Conservation (phyloP, 805 yeast species). For the Candida montana region DNA sequence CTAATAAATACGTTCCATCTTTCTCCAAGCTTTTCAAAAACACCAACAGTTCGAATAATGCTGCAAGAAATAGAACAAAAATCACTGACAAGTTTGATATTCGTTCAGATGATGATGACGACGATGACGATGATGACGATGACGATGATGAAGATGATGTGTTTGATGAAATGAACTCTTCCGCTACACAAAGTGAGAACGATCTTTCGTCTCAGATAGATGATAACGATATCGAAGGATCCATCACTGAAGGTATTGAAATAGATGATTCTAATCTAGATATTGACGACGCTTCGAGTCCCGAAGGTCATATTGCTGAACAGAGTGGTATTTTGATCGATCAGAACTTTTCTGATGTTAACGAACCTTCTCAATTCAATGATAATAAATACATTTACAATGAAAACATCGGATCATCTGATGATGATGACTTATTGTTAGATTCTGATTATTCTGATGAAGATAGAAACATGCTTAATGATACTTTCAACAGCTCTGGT, state of each 20-base stretch:
- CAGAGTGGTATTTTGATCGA: conserved; percentile 21
- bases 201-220: not conserved
- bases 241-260: conserved; percentile 5
- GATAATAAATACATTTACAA: conserved; percentile 14
- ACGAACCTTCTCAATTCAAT: conserved; percentile 14
- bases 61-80: not conserved
- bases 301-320: not conserved
- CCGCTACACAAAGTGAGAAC: not conserved
- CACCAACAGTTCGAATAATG: conserved; percentile 14
- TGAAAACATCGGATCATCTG: conserved; percentile 24
- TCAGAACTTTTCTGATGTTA: conserved; percentile 23
- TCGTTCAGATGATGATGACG: not conserved
- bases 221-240: conserved; percentile 5
- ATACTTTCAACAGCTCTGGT: conserved; percentile 31
- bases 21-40: conserved; percentile 22
- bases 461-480: conserved; percentile 36
- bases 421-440: conserved; percentile 22
- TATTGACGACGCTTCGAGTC: not conserved
- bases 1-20: conserved; percentile 16
- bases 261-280: not conserved
- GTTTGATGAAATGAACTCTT: conserved; percentile 1
- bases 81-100: no score
- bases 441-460: conserved; percentile 34
- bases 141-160: conserved; percentile 10
- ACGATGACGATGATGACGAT: conserved; percentile 8